Base-by-base conservation (phyloP, 2,329 filamentous ascomycete species). In the Zasmidium citrigriseum region DNA sequence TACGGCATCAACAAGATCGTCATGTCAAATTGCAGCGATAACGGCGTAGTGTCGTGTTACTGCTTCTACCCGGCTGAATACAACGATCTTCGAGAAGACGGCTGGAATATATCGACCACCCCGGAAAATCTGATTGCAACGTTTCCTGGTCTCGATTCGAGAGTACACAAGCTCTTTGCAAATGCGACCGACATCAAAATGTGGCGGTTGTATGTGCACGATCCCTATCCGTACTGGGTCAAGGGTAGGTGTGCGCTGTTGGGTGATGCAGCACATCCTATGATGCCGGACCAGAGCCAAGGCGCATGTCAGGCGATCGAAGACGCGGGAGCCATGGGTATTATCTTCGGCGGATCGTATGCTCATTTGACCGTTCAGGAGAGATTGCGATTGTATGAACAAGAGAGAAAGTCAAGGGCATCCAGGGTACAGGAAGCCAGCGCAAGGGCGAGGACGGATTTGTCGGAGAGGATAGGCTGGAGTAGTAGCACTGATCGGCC, bases 241-340 rank as follows among this genome's bases (percentile, higher is more conserved):
- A 21, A 29, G 24, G 46, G 52, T 12, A 11, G 24, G 14, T 24
- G 16, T 3, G 49, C 41, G 4, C 23, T 58, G 20, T 10, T 58
- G 14, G 55, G 55, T 11, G 55, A 58, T 48, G 50, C 55, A 18
- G 55, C 55, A 2, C 55, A 53, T 41, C 55, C 55, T 3, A 87
- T 87, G 83, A 84, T 87, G 81, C 84, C 85, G 0, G 80, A 88
- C 65, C 86, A 88, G 68, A 85, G 83, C 57, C 86, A 89, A 67
- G 86, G 86, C 5, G 85, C 85, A 0, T 86, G 84, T 62, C 85
- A 85, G 83, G 84, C 85, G 0, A 86, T 87, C 34, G 85, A 87
- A 66, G 85, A 87, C 59, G 83, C 84, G 0, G 85, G 82, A 0
- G 83, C 83, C 0, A 68, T 88, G 1, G 85, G 85, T 0, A 82